Evolutionary conservation across 2,329 filamentous ascomycete genomes (phyloP).

Genomic region (Tolypocladium guangdongense): DNA sequence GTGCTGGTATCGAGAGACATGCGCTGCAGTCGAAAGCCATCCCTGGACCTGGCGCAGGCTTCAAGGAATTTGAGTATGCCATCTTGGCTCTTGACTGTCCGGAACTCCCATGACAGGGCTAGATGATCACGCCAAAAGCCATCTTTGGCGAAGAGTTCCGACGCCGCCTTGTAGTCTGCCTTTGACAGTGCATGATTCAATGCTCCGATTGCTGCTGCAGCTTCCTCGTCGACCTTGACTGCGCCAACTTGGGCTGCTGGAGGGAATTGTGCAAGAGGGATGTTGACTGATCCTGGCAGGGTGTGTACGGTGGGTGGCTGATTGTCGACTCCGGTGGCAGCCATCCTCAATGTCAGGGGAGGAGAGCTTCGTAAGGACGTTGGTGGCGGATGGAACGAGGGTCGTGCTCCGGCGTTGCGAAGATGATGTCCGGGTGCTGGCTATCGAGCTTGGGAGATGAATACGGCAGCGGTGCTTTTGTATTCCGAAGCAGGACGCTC

Average conservation of each 20-base stretch:
- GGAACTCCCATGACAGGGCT: constrained; percentile 44
- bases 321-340: neutral
- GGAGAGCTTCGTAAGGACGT: neutral
- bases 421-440: neutral
- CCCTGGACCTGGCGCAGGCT: constrained; percentile 14
- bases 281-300: constrained; percentile 42
- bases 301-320: neutral
- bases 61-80: constrained; percentile 29
- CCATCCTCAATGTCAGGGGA: neutral
- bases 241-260: constrained; percentile 14
- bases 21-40: constrained; percentile 29
- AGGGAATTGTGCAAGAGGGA: constrained; percentile 33
- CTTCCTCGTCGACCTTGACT: constrained; percentile 25
- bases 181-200: constrained; percentile 30
- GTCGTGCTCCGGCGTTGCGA: neutral
- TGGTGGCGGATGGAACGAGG: neutral
- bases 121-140: constrained; percentile 51
- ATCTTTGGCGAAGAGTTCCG: constrained; percentile 29
- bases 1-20: constrained; percentile 36
- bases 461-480: neutral
- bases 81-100: constrained; percentile 33
- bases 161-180: constrained; percentile 21
- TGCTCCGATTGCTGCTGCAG: constrained; percentile 21
- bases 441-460: neutral
- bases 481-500: neutral